Evolutionary conservation across 495 filamentous ascomycete genomes (phyloP).

Genomic region (Apodospora peruviana): DNA sequence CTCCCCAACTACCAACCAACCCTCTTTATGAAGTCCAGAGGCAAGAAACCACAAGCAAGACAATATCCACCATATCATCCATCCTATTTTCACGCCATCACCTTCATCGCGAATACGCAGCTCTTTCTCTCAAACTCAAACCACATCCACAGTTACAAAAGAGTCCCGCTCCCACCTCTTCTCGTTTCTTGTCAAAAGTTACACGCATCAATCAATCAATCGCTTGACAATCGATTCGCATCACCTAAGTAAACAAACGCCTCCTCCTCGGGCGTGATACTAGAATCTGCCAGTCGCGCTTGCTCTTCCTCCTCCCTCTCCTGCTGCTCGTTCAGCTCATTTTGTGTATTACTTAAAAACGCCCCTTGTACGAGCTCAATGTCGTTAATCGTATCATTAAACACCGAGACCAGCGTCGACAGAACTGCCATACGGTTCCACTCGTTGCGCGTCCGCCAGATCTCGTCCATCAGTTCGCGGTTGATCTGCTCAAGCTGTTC

Average conservation of each 20-base stretch:
- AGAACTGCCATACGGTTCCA: conserved; percentile 76
- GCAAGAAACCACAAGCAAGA: too few species aligned
- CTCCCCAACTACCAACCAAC: too few species aligned
- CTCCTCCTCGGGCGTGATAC: background rate
- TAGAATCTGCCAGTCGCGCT: background rate
- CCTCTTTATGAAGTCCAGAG: too few species aligned
- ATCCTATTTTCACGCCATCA: too few species aligned
- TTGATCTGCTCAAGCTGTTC: conserved; percentile 95
- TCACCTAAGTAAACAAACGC: background rate
- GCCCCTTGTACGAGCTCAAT: conserved; percentile 63
- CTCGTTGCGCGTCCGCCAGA: conserved; percentile 73
- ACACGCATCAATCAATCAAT: too few species aligned
- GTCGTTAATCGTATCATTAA: conserved; percentile 76
- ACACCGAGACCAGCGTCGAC: conserved; percentile 53
- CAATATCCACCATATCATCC: too few species aligned
- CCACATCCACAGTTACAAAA: too few species aligned
- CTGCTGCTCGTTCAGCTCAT: conserved; percentile 2
- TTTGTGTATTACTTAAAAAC: conserved; percentile 18
- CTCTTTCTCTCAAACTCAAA: too few species aligned
- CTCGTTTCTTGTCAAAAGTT: too few species aligned
- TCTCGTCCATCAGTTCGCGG: conserved; percentile 78
- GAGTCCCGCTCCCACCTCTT: too few species aligned
- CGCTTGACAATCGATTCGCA: too few species aligned
- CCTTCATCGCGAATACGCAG: too few species aligned
- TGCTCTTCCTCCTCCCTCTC: background rate